These are phyloP conservation scores for Colletotrichum gloeosporioides DNA, from an alignment of 2,329 filamentous ascomycete genomes.

Conservation along the genomic window DNA sequence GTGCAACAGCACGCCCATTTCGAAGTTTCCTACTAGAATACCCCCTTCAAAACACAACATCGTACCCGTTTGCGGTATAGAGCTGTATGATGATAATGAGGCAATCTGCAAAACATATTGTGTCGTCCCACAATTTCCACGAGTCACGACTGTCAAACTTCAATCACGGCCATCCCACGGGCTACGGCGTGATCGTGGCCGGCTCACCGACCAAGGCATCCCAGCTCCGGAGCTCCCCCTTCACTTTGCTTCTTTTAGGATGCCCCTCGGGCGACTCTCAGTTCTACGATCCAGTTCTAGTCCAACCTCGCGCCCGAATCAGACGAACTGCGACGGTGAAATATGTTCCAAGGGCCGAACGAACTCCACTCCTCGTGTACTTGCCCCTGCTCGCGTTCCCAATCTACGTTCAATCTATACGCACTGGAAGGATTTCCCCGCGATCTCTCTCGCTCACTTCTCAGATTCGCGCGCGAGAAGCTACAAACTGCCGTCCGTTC, in stretches of 20 bases:
- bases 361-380: neutral
- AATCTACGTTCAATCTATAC: neutral
- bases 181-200: neutral
- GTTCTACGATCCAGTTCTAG: neutral
- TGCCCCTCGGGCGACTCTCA: neutral
- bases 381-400: neutral
- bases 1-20: neutral
- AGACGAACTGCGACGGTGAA: conserved; percentile 9
- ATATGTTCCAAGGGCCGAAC: neutral
- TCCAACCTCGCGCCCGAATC: neutral
- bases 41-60: neutral
- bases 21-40: conserved; percentile 1
- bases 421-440: neutral
- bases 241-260: neutral
- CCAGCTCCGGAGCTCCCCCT: neutral
- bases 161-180: neutral
- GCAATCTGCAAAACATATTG: neutral
- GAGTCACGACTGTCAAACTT: neutral
- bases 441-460: neutral
- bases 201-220: neutral
- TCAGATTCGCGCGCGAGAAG: neutral
- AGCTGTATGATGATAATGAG: conserved; percentile 3
- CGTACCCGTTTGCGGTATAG: neutral
- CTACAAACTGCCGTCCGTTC: conserved; percentile 3
- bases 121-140: neutral